Conservation (phyloP, 352 stramenopile species). For the Elongisporangium undulatum region DNA sequence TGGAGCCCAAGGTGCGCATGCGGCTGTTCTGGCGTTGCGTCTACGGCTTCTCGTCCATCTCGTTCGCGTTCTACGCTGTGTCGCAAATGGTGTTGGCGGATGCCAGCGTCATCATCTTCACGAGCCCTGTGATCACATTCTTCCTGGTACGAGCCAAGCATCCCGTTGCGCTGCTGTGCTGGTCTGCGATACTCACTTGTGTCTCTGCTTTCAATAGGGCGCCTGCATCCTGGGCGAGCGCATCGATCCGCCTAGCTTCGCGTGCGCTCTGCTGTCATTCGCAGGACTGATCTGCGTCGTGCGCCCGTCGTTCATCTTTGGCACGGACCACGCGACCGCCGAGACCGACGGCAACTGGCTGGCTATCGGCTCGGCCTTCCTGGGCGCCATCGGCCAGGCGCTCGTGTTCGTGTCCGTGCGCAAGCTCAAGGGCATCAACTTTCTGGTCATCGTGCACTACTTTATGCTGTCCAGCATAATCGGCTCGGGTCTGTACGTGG, state of each 20-base stretch:
- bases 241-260: slow-evolving; percentile 32
- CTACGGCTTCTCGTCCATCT: slow-evolving; percentile 65
- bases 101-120: slow-evolving; percentile 71
- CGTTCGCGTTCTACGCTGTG: slow-evolving; percentile 70
- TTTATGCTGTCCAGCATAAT: slow-evolving; percentile 65
- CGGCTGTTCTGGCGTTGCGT: slow-evolving; percentile 68
- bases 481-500: slow-evolving; percentile 46
- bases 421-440: slow-evolving; percentile 48
- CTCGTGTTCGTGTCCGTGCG: slow-evolving; percentile 72
- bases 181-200: slow-evolving; percentile 9
- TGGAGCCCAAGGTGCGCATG: slow-evolving; percentile 37
- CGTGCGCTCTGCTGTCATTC: slow-evolving; percentile 30
- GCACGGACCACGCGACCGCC: slow-evolving; percentile 29
- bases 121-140: slow-evolving; percentile 64
- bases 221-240: slow-evolving; percentile 32
- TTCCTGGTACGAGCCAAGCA: slow-evolving; percentile 38
- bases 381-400: slow-evolving; percentile 55
- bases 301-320: slow-evolving; percentile 39
- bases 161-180: not conserved
- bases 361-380: slow-evolving; percentile 39
- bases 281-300: slow-evolving; percentile 45
- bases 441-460: slow-evolving; percentile 73
- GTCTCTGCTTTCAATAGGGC: slow-evolving; percentile 27
- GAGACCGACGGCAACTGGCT: slow-evolving; percentile 42
- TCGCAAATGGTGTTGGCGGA: slow-evolving; percentile 80